A percentile compares a stretch with the other conserved stretches of the same genome.
Conservation (phyloP, 2,329 filamentous ascomycete species). For the Ceratocystis variospora region DNA sequence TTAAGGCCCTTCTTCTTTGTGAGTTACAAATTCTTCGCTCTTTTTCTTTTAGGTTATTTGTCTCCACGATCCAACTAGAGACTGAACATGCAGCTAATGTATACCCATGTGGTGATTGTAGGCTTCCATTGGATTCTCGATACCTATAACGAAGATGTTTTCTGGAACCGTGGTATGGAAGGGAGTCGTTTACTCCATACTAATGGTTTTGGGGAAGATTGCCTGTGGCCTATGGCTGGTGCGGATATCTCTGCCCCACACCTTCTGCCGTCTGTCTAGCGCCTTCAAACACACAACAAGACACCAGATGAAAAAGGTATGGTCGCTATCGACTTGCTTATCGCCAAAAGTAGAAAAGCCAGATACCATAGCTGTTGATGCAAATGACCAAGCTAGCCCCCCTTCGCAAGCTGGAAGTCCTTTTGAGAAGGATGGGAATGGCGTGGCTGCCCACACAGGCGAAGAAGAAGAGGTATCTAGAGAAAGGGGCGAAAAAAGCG, state of each 20-base stretch:
- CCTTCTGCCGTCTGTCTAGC: not conserved
- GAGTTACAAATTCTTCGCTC: not conserved
- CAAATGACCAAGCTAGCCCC: not conserved
- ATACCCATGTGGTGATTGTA: not conserved
- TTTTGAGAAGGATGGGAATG: not conserved
- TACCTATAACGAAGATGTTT: conserved; percentile 61
- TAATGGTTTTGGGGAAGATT: conserved; percentile 55
- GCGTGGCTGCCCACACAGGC: not conserved
- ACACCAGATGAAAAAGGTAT: not conserved
- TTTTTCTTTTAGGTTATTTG: not conserved
- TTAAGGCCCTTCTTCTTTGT: conserved; percentile 14
- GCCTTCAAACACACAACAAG: not conserved
- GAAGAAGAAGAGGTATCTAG: not conserved
- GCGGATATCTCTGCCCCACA: conserved; percentile 18
- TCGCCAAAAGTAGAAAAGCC: not conserved
- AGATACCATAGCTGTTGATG: not conserved
- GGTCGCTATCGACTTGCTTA: not conserved
- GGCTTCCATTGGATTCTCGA: conserved; percentile 24
- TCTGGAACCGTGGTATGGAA: conserved; percentile 50
- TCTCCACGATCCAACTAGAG: not conserved
- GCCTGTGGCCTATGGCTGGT: conserved; percentile 47
- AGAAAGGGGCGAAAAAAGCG: not conserved
- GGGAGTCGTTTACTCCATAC: conserved; percentile 53
- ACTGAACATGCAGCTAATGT: not conserved
- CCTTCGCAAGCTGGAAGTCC: not conserved